Evolutionary conservation across 2,329 filamentous ascomycete genomes (phyloP).

Genomic region (Incumbomyces lentus): DNA sequence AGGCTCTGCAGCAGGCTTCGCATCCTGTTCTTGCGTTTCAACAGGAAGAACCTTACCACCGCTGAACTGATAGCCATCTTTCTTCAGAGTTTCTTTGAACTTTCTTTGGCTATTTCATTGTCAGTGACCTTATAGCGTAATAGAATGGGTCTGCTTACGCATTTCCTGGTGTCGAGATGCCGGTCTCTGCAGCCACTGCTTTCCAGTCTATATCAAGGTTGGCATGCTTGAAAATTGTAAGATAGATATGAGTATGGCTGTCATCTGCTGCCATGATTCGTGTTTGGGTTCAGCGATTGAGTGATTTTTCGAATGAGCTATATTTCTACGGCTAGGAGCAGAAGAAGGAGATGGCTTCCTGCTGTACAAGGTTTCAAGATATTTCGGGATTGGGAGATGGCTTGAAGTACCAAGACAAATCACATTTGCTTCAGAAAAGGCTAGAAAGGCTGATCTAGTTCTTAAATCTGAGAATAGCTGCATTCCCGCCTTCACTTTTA

Average conservation of each 20-base stretch:
- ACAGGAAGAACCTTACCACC: background rate
- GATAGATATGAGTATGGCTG: background rate
- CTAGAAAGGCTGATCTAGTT: too few species aligned
- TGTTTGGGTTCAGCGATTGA: background rate
- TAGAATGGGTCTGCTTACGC: background rate
- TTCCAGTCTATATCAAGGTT: conserved; percentile 1
- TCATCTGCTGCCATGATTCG: background rate
- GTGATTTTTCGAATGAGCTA: background rate
- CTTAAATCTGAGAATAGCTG: too few species aligned
- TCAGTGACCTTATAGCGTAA: background rate
- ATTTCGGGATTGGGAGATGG: too few species aligned
- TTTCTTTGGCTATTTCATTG: background rate
- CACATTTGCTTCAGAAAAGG: too few species aligned
- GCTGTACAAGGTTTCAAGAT: too few species aligned
- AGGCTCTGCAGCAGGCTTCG: background rate
- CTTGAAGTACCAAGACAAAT: too few species aligned
- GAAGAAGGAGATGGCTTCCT: too few species aligned
- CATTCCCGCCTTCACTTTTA: too few species aligned
- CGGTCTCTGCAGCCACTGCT: background rate
- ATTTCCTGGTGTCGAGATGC: background rate
- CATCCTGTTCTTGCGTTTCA: background rate
- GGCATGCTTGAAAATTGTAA: background rate
- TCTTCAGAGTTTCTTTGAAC: background rate
- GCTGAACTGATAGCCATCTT: background rate
- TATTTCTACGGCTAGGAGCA: background rate